phyloP scores from a whole-genome alignment of 2,329 filamentous ascomycete species.

The Plectosphaerella sp. region DNA sequence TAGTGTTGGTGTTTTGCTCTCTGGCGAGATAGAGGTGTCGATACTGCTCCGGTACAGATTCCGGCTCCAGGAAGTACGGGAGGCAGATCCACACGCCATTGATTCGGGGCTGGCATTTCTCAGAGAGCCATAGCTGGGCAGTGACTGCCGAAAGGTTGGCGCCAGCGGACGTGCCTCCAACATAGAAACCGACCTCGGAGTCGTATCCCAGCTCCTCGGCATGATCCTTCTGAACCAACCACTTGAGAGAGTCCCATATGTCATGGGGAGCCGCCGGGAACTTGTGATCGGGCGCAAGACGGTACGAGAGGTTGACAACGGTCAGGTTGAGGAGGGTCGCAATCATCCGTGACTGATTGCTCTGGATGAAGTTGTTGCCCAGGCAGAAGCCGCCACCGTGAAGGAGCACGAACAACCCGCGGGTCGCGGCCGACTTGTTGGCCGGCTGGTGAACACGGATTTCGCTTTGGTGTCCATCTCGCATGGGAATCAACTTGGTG shows the following conservation, averaged over 20 bases:
- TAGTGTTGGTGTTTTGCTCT: conserved; percentile 34
- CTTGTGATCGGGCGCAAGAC: conserved; percentile 39
- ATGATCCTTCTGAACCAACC: conserved; percentile 3
- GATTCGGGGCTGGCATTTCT: neutral
- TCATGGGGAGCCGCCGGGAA: conserved; percentile 39
- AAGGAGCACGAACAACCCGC: conserved; percentile 5
- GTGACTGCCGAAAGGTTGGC: conserved; percentile 10
- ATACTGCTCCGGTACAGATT: conserved; percentile 27
- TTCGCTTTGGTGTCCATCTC: conserved; percentile 3
- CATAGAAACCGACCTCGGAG: conserved; percentile 7
- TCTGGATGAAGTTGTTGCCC: conserved; percentile 1
- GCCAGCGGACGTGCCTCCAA: conserved; percentile 14
- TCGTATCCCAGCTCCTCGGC: neutral
- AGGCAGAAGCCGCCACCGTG: conserved; percentile 10
- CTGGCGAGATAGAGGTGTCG: conserved; percentile 29
- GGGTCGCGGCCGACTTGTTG: neutral
- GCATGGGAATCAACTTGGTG: conserved; percentile 6
- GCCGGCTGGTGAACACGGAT: conserved; percentile 1
- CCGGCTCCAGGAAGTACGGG: conserved; percentile 3
- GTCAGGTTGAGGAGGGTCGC: conserved; percentile 2
- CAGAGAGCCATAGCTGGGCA: conserved; percentile 5
- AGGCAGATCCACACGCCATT: conserved; percentile 5
- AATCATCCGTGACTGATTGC: conserved; percentile 1
- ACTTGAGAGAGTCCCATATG: conserved; percentile 26
- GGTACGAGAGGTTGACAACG: conserved; percentile 38